Evolutionary conservation across 768 basidiomycete genomes (phyloP).

Genomic region (Termitomyces sp.): DNA sequence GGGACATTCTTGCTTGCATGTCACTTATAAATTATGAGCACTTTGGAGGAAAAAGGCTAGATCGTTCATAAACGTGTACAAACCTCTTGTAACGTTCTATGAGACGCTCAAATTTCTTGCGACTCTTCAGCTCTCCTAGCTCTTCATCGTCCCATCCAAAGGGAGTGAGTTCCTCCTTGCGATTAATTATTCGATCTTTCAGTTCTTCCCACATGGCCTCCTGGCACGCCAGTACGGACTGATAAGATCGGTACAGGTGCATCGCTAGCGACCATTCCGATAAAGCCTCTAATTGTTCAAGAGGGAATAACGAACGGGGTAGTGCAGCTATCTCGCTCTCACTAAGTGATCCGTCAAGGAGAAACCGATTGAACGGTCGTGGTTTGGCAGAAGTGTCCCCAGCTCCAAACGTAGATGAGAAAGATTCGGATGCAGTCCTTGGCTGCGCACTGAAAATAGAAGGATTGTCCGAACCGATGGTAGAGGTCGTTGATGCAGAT

Average conservation of each 20-base stretch:
- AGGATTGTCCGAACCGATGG: conserved; percentile 23
- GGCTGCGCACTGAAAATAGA: conserved; percentile 23
- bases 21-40: conserved; percentile 38
- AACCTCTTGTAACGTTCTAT: conserved; percentile 56
- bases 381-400: conserved; percentile 17
- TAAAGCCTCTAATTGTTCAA: conserved; percentile 41
- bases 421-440: conserved; percentile 30
- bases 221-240: conserved; percentile 59
- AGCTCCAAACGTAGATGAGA: conserved; percentile 27
- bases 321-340: conserved; percentile 35
- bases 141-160: conserved; percentile 74
- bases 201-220: conserved; percentile 80
- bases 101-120: conserved; percentile 57
- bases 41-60: neutral
- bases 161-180: conserved; percentile 46
- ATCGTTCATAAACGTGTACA: conserved; percentile 19
- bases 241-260: conserved; percentile 67
- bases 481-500: conserved; percentile 37
- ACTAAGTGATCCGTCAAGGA: conserved; percentile 44
- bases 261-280: conserved; percentile 64
- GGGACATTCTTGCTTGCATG: conserved; percentile 59
- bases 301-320: conserved; percentile 35
- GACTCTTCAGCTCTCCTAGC: conserved; percentile 50
- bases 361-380: conserved; percentile 34
- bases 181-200: conserved; percentile 57